Conservation (phyloP, 1,284 basidiomycete genomes). For the Gymnopus androsaceus region DNA sequence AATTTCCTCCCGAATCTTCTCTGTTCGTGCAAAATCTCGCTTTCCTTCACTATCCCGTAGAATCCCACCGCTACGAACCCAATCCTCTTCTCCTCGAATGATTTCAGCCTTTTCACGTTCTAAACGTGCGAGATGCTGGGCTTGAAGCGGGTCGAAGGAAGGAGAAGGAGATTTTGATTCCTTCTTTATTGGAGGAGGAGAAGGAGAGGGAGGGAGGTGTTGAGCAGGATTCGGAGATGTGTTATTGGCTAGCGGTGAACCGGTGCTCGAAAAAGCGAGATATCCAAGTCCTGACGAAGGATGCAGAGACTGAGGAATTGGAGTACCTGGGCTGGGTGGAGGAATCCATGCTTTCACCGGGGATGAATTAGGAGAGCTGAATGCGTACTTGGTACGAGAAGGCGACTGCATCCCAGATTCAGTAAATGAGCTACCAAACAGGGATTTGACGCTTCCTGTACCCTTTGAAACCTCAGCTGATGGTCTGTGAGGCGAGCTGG, state of each 20-base stretch:
- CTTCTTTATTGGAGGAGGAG: not conserved
- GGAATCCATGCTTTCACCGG: not conserved
- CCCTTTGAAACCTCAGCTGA: not conserved
- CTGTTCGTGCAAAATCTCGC: slow-evolving; percentile 51
- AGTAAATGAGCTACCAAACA: not conserved
- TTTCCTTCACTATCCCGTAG: slow-evolving; percentile 52
- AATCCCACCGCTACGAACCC: slow-evolving; percentile 59
- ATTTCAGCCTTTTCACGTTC: slow-evolving; percentile 32
- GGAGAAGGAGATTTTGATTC: not conserved
- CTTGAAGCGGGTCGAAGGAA: not conserved
- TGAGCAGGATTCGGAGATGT: not conserved
- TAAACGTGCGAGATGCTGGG: slow-evolving; percentile 1
- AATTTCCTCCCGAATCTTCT: slow-evolving; percentile 43
- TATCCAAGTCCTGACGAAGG: not conserved
- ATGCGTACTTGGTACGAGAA: not conserved
- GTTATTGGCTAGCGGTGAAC: not conserved
- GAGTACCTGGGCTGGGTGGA: not conserved
- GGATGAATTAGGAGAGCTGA: not conserved
- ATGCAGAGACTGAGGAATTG: not conserved
- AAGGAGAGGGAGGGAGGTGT: not conserved
- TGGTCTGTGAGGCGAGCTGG: not conserved
- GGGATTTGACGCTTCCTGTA: not conserved
- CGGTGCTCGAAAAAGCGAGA: not conserved
- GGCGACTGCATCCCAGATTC: not conserved
- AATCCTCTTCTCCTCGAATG: slow-evolving; percentile 51